A percentile compares a stretch with the other conserved stretches of the same genome.
These are phyloP conservation scores for Hondaea fermentalgiana DNA, from an alignment of 108 stramenopile species.

Conservation along the genomic window DNA sequence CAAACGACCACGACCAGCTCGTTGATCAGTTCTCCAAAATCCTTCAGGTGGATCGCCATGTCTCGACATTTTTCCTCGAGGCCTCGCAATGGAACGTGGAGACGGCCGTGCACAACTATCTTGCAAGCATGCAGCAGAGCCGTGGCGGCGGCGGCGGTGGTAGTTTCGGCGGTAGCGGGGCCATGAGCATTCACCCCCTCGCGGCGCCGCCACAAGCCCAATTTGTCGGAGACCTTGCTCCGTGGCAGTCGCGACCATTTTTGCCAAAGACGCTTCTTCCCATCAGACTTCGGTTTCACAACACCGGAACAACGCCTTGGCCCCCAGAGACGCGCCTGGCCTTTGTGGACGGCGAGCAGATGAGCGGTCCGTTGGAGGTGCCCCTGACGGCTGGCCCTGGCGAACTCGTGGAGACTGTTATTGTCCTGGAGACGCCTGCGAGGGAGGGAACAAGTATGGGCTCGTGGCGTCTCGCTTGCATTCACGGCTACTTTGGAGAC, in stretches of 20 bases:
- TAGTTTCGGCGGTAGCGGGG: neutral
- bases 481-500: neutral
- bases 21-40: neutral
- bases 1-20: constrained; percentile 9
- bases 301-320: neutral
- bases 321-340: neutral
- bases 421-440: neutral
- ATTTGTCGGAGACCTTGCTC: neutral
- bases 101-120: constrained; percentile 9
- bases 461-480: constrained; percentile 7
- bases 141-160: neutral
- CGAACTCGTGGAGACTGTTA: neutral
- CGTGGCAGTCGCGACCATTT: constrained; percentile 7
- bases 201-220: neutral
- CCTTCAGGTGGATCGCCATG: constrained; percentile 12
- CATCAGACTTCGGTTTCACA: constrained; percentile 16
- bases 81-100: constrained; percentile 17
- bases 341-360: neutral
- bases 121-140: neutral
- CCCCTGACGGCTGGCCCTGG: neutral
- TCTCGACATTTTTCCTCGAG: neutral
- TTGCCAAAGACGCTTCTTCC: neutral
- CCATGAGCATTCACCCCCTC: neutral
- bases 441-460: neutral
- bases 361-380: neutral